Conservation (phyloP, 176 grass and related monocot species). For the Oryza glaberrima region DNA sequence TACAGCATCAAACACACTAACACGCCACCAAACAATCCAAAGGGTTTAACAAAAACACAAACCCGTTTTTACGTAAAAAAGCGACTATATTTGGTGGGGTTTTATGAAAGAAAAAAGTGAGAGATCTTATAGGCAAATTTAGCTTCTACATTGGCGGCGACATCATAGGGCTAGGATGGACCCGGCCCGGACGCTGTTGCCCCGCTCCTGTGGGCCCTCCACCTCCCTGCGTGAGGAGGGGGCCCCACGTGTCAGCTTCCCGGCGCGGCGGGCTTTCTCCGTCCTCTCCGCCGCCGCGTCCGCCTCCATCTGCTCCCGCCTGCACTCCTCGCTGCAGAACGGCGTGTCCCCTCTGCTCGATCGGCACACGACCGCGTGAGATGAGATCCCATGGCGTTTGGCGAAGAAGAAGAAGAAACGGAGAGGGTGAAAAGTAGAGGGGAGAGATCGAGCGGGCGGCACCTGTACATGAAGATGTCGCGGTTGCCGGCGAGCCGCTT, state of each 20-base stretch:
- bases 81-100: neutral
- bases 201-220: slow-evolving; percentile 23
- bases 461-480: slow-evolving; percentile 97
- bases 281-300: slow-evolving; percentile 45
- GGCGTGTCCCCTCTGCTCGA: slow-evolving; percentile 45
- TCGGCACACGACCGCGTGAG: neutral
- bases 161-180: slow-evolving; percentile 30
- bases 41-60: slow-evolving; percentile 41
- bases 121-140: neutral
- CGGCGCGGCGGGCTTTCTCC: neutral
- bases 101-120: neutral
- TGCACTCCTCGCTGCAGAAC: slow-evolving; percentile 57
- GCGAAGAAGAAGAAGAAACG: too few species aligned
- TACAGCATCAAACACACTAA: neutral
- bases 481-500: slow-evolving; percentile 55
- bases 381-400: neutral
- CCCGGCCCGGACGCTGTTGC: slow-evolving; percentile 17
- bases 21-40: slow-evolving; percentile 16
- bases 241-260: neutral
- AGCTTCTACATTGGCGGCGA: neutral
- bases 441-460: too few species aligned
- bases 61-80: slow-evolving; percentile 15
- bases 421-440: neutral
- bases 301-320: slow-evolving; percentile 48
- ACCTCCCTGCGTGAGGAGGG: neutral